phyloP scores from a whole-genome alignment of 1,139 yeast species.

The Blastobotrys ciferrii region DNA sequence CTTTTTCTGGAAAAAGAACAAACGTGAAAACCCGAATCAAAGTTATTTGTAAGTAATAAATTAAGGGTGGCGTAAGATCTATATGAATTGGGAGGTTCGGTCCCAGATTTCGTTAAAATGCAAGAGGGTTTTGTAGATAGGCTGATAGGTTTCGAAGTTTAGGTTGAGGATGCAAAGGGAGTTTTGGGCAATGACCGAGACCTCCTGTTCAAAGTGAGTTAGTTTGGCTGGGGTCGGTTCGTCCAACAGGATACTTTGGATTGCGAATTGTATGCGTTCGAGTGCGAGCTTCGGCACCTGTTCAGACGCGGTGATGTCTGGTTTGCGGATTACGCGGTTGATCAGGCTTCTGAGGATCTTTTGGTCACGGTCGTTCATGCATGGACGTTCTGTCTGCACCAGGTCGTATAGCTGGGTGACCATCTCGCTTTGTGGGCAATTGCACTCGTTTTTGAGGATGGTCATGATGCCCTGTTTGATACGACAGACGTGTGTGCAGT shows the following conservation, averaged over 20 bases:
- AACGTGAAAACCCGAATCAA: no score
- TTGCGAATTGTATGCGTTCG: constrained; percentile 23
- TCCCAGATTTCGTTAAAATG: constrained; percentile 21
- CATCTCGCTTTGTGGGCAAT: constrained; percentile 16
- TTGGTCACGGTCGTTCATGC: constrained; percentile 21
- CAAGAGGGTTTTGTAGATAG: constrained; percentile 24
- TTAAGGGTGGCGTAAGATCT: neutral
- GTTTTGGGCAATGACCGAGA: constrained; percentile 21
- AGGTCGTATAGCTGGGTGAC: constrained; percentile 17
- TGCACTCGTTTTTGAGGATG: constrained; percentile 18
- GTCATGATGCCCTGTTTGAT: constrained; percentile 22
- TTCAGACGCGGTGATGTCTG: constrained; percentile 17
- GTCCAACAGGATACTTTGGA: constrained; percentile 19
- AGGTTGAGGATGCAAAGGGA: constrained; percentile 25
- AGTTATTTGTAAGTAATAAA: neutral
- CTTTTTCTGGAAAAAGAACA: no score
- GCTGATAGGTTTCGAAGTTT: constrained; percentile 25
- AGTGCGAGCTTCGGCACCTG: constrained; percentile 25
- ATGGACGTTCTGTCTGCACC: constrained; percentile 25
- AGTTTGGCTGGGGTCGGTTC: constrained; percentile 10
- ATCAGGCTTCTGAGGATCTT: constrained; percentile 23
- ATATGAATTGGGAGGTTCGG: neutral
- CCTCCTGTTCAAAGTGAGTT: constrained; percentile 22
- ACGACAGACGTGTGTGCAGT: constrained; percentile 19
- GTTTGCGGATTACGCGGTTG: constrained; percentile 15